Evolutionary conservation across 1,284 basidiomycete species (phyloP), one percentile per base, ranked within the genome.

Genomic region (Apiotrichum domesticum): DNA sequence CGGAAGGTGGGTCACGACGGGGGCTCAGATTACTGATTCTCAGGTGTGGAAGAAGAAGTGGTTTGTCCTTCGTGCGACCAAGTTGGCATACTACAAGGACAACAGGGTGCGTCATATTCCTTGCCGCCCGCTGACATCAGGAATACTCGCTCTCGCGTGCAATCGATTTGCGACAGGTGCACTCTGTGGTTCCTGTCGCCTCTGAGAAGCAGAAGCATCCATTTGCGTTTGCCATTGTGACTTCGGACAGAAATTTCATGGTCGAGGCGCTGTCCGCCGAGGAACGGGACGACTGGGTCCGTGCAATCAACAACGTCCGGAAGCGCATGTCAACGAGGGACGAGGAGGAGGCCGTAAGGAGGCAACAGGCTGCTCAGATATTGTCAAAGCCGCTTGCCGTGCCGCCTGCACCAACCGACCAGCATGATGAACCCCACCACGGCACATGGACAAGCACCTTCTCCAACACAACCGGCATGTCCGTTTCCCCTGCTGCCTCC

Each of bases 61-160:
- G 95, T 98, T 98, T 67, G 96, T 98, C 0, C 79, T 98, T 58
- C 84, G 95, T 13, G 84, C 90, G 0, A 88, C 88, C 14, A 90
- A 94, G 74, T 79, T 99, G 50, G 92, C 92, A 11, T 97, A 96
- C 78, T 98, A 98, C 85, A 98, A 98, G 80, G 93, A 86, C 56
- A 87, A 90, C 51, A 79, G 80, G 72, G 79, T 80, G 48, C 52
- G 75, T 10, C 21, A 39, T 39, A 39, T 7, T 13, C 37, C 37
- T 39, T 39, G 8, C 8, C 13, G n/a, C 44, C 21, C 6, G 44
- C 61, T 59, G 52, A 56, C 53, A 6, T 33, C 41, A 80, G 63
- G 93, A 97, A 76, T 97, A 97, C 79, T 84, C 92, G 73, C 83
- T 98, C 5, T 86, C 94, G 35, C 86, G 89, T 21, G 84, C 97